These are phyloP conservation scores for Colletotrichum endophyticum DNA, from an alignment of 2,329 filamentous ascomycete genomes.

Conservation along the genomic window DNA sequence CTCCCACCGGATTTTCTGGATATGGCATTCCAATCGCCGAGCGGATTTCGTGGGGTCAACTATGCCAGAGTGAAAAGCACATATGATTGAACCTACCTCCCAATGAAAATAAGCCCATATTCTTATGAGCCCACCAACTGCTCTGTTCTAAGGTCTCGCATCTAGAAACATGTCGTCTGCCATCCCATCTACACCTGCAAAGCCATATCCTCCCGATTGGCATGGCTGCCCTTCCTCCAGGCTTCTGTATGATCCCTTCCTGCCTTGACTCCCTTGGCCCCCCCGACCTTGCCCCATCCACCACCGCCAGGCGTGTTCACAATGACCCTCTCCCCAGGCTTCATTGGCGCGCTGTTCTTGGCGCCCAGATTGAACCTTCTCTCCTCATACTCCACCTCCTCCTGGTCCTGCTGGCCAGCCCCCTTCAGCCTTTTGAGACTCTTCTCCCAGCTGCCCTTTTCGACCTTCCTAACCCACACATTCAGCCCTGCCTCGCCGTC, in stretches of 20 bases:
- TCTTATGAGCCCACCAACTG: background rate
- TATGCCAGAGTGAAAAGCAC: background rate
- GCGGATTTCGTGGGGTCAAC: background rate
- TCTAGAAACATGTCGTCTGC: background rate
- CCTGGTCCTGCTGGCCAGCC: constrained; percentile 28
- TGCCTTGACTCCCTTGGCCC: constrained; percentile 55
- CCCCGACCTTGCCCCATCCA: constrained; percentile 71
- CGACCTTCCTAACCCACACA: constrained; percentile 81
- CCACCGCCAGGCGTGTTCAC: constrained; percentile 80
- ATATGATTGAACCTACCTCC: background rate
- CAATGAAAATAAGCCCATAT: rapidly evolving
- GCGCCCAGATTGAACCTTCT: constrained; percentile 74
- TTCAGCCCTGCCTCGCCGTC: constrained; percentile 83
- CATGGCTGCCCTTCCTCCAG: constrained; percentile 63
- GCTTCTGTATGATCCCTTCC: constrained; percentile 58
- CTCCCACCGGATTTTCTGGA: background rate
- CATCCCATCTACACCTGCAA: constrained; percentile 51
- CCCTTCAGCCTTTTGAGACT: constrained; percentile 42
- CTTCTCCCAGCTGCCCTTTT: constrained; percentile 57
- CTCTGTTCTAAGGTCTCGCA: background rate
- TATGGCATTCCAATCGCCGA: background rate
- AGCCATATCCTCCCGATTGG: constrained; percentile 61
- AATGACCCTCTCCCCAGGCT: constrained; percentile 78
- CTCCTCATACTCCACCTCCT: constrained; percentile 56
- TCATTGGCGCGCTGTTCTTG: constrained; percentile 82